phyloP scores from a whole-genome alignment of 352 stramenopile genomes.

The Phytophthora macrochlamydospora region DNA sequence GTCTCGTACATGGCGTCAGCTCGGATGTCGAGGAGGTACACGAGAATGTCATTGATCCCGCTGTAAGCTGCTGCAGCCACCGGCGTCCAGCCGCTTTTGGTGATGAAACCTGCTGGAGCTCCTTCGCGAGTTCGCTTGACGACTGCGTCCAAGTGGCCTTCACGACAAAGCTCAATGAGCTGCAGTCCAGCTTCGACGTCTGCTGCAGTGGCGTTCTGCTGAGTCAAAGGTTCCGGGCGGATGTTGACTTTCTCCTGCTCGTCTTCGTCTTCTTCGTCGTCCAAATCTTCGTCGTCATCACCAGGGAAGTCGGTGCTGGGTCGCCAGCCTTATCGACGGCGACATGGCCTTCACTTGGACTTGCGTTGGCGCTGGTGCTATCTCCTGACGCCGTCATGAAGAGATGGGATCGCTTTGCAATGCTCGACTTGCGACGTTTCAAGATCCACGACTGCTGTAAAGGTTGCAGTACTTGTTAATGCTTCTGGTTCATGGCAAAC shows the following conservation, averaged over 20 bases:
- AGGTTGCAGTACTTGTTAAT: background rate
- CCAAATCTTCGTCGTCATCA: conserved; percentile 42
- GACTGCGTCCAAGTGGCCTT: conserved; percentile 46
- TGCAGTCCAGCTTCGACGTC: conserved; percentile 62
- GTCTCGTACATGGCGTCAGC: conserved; percentile 80
- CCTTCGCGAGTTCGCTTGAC: conserved; percentile 48
- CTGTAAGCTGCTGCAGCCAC: conserved; percentile 68
- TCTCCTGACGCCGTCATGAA: conserved; percentile 29
- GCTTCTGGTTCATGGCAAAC: no score
- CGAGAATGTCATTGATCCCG: conserved; percentile 67
- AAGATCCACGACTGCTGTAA: background rate
- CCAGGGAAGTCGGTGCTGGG: background rate
- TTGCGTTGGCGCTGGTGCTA: conserved; percentile 3
- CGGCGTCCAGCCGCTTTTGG: conserved; percentile 80
- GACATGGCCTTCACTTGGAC: conserved; percentile 12
- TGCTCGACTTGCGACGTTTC: conserved; percentile 15
- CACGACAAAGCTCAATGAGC: conserved; percentile 68
- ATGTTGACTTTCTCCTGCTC: conserved; percentile 55
- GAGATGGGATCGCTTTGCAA: background rate
- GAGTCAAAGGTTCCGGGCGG: conserved; percentile 56
- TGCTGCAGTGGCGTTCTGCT: conserved; percentile 53
- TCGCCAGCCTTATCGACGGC: conserved; percentile 19
- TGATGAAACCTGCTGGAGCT: conserved; percentile 65
- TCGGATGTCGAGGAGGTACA: conserved; percentile 72
- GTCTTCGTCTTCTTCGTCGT: conserved; percentile 35